Evolutionary conservation across 1,284 basidiomycete genomes (phyloP).

Genomic region (Phlebopus sp.): DNA sequence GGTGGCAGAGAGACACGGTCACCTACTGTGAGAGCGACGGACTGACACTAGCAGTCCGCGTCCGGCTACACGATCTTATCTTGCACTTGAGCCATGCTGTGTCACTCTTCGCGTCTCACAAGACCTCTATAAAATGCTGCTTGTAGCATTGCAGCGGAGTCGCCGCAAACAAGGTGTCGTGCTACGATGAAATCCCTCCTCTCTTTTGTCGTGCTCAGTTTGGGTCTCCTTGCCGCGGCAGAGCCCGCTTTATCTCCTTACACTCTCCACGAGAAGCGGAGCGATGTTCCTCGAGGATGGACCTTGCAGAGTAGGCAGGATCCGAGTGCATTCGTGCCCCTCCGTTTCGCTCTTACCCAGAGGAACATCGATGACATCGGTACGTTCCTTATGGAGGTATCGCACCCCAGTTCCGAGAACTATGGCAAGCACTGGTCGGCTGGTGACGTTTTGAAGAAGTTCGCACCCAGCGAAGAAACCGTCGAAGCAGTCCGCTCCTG

Average conservation of each 20-base stretch:
- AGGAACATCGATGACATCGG: conserved; percentile 38
- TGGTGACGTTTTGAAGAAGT: conserved; percentile 35
- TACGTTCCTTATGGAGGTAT: conserved; percentile 39
- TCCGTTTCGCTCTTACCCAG: conserved; percentile 42
- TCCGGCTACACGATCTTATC: conserved; percentile 9
- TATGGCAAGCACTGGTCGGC: conserved; percentile 45
- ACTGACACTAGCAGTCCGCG: conserved; percentile 6
- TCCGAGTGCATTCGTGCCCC: conserved; percentile 25
- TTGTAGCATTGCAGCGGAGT: not conserved
- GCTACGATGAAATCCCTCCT: conserved; percentile 17
- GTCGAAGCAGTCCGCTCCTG: conserved; percentile 37
- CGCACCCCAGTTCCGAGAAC: conserved; percentile 40
- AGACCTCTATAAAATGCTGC: conserved; percentile 11
- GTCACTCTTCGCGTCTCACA: conserved; percentile 12
- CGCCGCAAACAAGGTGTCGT: not conserved
- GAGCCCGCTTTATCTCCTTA: conserved; percentile 15
- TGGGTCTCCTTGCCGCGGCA: conserved; percentile 15
- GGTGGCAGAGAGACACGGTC: not conserved
- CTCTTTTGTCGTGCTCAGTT: conserved; percentile 13
- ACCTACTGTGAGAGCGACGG: conserved; percentile 4
- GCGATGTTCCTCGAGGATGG: conserved; percentile 34
- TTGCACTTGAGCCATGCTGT: conserved; percentile 7
- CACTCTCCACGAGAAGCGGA: conserved; percentile 34
- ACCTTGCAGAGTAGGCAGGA: conserved; percentile 26
- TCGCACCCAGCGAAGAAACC: conserved; percentile 39